Percentiles rank a stretch among this genome's conserved stretches.
Evolutionary conservation across 306 rosid genomes (phyloP).

Genomic region (cucumber (Cucumis sativus)): DNA sequence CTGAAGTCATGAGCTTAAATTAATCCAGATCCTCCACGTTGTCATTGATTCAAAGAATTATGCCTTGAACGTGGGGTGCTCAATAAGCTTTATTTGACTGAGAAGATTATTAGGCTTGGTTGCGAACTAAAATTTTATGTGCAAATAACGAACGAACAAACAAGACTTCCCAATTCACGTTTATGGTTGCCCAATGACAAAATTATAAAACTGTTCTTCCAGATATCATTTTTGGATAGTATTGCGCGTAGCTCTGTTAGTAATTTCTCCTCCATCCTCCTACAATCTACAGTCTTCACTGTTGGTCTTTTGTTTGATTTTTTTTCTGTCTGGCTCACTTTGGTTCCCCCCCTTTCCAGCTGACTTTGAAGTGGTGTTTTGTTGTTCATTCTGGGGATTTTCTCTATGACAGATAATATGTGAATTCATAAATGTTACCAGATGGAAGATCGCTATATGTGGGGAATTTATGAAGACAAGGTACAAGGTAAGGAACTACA

Average conservation of each 20-base stretch:
- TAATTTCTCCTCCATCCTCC: neutral
- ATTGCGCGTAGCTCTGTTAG: neutral
- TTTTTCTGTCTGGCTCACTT: neutral
- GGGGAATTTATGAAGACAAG: conserved; percentile 94
- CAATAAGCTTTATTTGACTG: neutral
- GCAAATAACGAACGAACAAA: neutral
- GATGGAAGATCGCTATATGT: conserved; percentile 97
- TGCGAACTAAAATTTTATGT: neutral
- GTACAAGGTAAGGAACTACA: conserved; percentile 44
- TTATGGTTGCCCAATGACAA: neutral
- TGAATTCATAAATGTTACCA: conserved; percentile 62
- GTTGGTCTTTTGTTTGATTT: neutral
- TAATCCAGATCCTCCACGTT: neutral
- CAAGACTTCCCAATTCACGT: neutral
- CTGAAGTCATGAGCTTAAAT: neutral
- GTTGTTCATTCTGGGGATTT: neutral
- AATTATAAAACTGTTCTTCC: neutral
- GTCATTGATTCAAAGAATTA: neutral
- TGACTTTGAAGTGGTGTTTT: neutral
- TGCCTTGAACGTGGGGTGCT: neutral
- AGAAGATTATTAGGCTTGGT: neutral
- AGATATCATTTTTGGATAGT: neutral
- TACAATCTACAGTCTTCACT: no score
- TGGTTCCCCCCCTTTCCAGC: neutral
- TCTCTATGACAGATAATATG: conserved; percentile 52